phyloP scores from a whole-genome alignment of 2,329 filamentous ascomycete genomes.

The Trichoderma cornu-damae region DNA sequence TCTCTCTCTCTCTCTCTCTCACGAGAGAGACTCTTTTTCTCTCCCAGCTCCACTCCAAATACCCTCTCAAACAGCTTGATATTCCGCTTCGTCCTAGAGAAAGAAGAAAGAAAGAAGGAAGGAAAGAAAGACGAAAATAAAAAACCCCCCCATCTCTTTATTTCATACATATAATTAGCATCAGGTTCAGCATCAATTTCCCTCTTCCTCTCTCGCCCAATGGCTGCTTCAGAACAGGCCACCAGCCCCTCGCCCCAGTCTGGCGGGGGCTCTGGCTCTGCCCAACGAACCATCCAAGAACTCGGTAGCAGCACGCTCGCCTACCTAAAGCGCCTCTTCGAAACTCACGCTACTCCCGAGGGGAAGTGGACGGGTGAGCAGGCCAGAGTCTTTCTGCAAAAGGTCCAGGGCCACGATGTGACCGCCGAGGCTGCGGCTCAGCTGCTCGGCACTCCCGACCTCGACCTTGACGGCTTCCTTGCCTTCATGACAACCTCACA shows the following conservation, averaged over 20 bases:
- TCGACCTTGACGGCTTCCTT: slow-evolving; percentile 48
- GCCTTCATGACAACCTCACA: slow-evolving; percentile 52
- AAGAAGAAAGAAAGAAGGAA: no score
- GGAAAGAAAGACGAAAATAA: no score
- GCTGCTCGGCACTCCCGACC: slow-evolving; percentile 29
- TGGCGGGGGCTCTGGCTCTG: slow-evolving; percentile 44
- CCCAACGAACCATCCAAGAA: slow-evolving; percentile 37
- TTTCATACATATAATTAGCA: neutral
- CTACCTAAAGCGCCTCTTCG: slow-evolving; percentile 45
- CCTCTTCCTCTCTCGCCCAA: neutral
- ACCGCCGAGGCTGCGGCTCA: slow-evolving; percentile 28
- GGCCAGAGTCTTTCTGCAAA: slow-evolving; percentile 42
- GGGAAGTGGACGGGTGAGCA: slow-evolving; percentile 44
- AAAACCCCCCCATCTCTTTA: neutral
- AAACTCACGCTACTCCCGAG: slow-evolving; percentile 38
- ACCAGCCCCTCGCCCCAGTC: slow-evolving; percentile 34
- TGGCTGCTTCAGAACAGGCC: neutral
- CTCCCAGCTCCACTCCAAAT: neutral
- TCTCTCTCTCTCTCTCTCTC: neutral
- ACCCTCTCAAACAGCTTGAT: neutral
- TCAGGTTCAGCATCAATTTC: neutral
- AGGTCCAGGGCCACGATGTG: slow-evolving; percentile 42
- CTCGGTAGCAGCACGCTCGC: slow-evolving; percentile 38
- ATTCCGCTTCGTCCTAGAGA: neutral
- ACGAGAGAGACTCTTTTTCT: neutral